Conservation (phyloP, 1,284 basidiomycete species). For the Trichosporon faecale region DNA sequence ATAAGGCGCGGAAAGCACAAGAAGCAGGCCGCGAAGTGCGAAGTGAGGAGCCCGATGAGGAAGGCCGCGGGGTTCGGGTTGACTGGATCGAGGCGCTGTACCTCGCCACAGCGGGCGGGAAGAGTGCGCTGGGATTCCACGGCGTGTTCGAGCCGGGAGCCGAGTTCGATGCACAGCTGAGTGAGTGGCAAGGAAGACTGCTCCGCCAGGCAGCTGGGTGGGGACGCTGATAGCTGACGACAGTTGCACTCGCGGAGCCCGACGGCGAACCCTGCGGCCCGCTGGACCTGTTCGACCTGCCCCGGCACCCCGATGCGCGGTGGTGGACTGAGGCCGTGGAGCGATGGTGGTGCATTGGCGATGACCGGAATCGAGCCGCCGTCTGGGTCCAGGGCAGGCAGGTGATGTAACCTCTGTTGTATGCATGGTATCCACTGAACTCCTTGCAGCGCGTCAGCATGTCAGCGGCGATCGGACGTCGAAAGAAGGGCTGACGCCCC, state of each 20-base stretch:
- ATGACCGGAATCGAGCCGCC: conserved; percentile 61
- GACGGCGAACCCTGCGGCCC: conserved; percentile 53
- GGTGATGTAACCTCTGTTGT: conserved; percentile 11
- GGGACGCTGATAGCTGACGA: not conserved
- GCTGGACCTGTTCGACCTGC: conserved; percentile 62
- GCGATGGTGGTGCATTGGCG: conserved; percentile 83
- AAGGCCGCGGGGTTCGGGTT: conserved; percentile 53
- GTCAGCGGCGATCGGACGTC: not conserved
- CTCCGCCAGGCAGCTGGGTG: not conserved
- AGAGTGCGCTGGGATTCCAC: conserved; percentile 60
- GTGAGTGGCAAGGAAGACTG: conserved; percentile 55
- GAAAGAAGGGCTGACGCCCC: not conserved
- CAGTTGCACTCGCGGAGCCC: conserved; percentile 41
- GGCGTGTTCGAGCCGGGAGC: conserved; percentile 65
- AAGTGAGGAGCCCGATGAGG: not conserved
- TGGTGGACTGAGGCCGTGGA: conserved; percentile 64
- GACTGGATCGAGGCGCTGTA: conserved; percentile 76
- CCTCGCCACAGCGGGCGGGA: conserved; percentile 73
- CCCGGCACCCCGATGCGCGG: conserved; percentile 35
- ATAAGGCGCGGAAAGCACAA: not conserved
- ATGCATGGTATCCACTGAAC: not conserved
- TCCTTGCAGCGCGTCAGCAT: not conserved
- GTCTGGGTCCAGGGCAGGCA: conserved; percentile 70
- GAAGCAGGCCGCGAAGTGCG: not conserved
- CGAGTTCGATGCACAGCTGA: conserved; percentile 76